A percentile compares a stretch with the other conserved stretches of the same genome.
Conservation (phyloP, 768 basidiomycete species). For the Leucocoprinus leucothites region DNA sequence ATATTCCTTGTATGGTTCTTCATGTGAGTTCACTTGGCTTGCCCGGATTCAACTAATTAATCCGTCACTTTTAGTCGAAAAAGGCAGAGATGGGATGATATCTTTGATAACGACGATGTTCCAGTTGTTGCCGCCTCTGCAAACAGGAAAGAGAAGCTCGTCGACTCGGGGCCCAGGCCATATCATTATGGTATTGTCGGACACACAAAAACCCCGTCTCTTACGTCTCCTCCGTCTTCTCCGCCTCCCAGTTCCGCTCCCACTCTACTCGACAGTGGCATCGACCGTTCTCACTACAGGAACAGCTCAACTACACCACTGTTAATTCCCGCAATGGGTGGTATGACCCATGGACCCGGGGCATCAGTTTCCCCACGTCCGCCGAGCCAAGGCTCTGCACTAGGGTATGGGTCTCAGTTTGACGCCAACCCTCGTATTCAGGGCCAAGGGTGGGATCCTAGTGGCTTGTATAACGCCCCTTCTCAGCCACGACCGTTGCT, state of each 20-base stretch:
- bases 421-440: conserved; percentile 14
- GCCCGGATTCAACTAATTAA: not conserved
- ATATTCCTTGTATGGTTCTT: conserved; percentile 46
- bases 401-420: conserved; percentile 12
- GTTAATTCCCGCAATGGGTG: not conserved
- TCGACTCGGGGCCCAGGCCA: conserved; percentile 42
- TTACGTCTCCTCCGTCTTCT: conserved; percentile 28
- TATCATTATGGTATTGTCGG: conserved; percentile 67
- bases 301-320: conserved; percentile 6
- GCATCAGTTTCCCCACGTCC: conserved; percentile 39
- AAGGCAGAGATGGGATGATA: conserved; percentile 46
- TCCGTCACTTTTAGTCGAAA: conserved; percentile 32
- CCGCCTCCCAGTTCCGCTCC: conserved; percentile 28
- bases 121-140: conserved; percentile 18
- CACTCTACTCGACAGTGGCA: not conserved
- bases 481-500: conserved; percentile 14
- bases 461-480: not conserved
- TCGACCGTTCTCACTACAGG: conserved; percentile 4
- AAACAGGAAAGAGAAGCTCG: conserved; percentile 18
- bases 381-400: conserved; percentile 20
- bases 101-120: conserved; percentile 44
- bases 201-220: conserved; percentile 28
- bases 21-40: conserved; percentile 32
- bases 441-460: conserved; percentile 12
- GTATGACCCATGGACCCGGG: conserved; percentile 20